Percentiles rank a stretch among this genome's conserved stretches.
Conservation (phyloP, 169 alveolate species). For the Neospora caninum region DNA sequence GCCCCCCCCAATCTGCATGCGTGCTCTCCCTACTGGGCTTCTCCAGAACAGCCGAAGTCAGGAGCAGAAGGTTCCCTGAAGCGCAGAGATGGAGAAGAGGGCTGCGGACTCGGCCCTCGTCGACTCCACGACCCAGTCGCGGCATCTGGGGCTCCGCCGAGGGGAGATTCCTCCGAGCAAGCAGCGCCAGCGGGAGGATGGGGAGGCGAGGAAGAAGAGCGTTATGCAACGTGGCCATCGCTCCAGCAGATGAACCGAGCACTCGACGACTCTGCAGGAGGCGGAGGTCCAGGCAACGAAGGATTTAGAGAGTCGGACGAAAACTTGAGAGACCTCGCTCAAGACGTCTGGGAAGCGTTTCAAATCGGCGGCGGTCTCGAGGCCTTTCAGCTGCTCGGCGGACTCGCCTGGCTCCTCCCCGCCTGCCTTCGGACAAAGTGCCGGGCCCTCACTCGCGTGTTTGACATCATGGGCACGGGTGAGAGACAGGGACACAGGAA, state of each 20-base stretch:
- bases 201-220: too few relatives aligned
- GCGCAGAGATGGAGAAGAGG: too few relatives aligned
- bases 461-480: slow-evolving; percentile 13
- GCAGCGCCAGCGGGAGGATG: too few relatives aligned
- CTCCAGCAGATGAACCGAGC: background rate
- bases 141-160: too few relatives aligned
- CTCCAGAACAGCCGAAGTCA: too few relatives aligned
- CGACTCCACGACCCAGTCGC: too few relatives aligned
- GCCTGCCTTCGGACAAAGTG: background rate
- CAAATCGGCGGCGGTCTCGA: slow-evolving; percentile 8
- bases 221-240: background rate
- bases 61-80: too few relatives aligned
- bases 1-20: too few relatives aligned
- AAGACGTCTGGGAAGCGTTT: slow-evolving; percentile 20
- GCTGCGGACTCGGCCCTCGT: too few relatives aligned
- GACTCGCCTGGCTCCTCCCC: slow-evolving; percentile 16
- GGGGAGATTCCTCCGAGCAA: too few relatives aligned
- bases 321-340: background rate
- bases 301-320: background rate
- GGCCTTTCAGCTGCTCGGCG: slow-evolving; percentile 1
- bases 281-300: background rate
- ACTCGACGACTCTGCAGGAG: background rate
- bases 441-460: background rate
- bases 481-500: too few relatives aligned
- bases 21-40: too few relatives aligned